Conservation (phyloP, 306 rosid genomes). For the Sicyos baderoa region DNA sequence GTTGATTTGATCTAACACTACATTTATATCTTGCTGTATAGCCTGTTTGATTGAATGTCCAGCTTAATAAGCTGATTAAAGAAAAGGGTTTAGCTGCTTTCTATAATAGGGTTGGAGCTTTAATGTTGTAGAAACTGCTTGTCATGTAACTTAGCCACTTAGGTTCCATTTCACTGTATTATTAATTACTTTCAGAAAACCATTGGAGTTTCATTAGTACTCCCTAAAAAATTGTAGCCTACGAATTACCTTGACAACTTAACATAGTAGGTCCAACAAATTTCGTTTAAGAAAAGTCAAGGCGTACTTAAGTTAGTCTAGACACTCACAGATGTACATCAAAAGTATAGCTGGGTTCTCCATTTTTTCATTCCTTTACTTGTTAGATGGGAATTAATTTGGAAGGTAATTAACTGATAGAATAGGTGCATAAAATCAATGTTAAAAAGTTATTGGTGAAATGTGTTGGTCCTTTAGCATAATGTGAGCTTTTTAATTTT, state of each 20-base stretch:
- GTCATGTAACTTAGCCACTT: no score
- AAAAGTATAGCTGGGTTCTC: not conserved
- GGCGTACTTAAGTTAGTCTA: no score
- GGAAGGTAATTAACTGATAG: not conserved
- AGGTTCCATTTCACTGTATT: no score
- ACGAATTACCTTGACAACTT: no score
- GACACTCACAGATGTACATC: no score
- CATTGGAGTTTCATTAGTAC: not conserved
- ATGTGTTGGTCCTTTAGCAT: not conserved
- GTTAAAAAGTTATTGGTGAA: not conserved
- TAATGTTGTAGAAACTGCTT: no score
- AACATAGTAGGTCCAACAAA: no score
- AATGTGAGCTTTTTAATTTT: no score
- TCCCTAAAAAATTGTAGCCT: not conserved
- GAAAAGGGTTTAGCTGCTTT: not conserved
- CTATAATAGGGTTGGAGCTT: not conserved
- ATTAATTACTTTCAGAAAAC: no score
- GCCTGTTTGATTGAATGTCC: not conserved
- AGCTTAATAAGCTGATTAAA: conserved; percentile 4
- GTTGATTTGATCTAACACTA: not conserved
- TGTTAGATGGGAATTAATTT: not conserved
- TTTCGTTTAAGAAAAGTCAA: no score
- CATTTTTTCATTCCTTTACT: not conserved
- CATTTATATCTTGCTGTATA: not conserved
- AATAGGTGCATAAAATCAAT: not conserved